Base-by-base conservation (phyloP, 805 yeast genomes). In the Ogataea populi-albae region DNA sequence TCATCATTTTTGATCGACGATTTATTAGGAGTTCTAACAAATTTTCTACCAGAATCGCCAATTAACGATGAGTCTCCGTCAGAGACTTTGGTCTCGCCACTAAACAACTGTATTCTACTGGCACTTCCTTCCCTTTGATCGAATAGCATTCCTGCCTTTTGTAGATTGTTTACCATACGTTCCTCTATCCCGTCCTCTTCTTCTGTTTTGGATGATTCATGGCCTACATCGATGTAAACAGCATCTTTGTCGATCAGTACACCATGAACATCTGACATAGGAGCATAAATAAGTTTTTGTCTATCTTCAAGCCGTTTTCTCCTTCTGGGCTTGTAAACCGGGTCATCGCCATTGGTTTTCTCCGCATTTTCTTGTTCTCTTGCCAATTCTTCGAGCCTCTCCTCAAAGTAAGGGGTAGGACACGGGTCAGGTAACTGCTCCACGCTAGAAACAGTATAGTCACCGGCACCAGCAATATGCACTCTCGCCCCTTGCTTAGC, bases 231-330 rank as follows among this genome's bases (percentile, higher is more conserved):
- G 41, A 93, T 86, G 53, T 89, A 93, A 2, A 93, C 98, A 6
- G 98, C 96, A 66, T 93, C 99, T 57, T 84, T 89, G 65, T 93
- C 99, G 43, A 93, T 87, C 47, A 93, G 69, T 23, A 93, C 95
- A 59, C 99, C 99, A 38, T 97, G 97, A n/a, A 93, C 96, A 62
- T 93, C 98, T 30, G 97, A 86, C 99, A 93, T 93, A 32, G 99
- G 99, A 0, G 98, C 99, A 61, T 94, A 93, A 2, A 93, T 87
- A 47, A 87, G 77, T 59, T 89, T 93, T 57, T 87, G 95, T 50
- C 82, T 86, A 55, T 93, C 98, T 47, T 93, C 98, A 35, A 93
- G 75, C 55, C 98, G 76, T 58, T 87, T 86, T 54, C 97, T 75
- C 60, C 96, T 79, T 49, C 73, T 67, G 3, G 71, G 59, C 3